phyloP scores from a whole-genome alignment of 345 rosid species.

The Eutrema japonicum region DNA sequence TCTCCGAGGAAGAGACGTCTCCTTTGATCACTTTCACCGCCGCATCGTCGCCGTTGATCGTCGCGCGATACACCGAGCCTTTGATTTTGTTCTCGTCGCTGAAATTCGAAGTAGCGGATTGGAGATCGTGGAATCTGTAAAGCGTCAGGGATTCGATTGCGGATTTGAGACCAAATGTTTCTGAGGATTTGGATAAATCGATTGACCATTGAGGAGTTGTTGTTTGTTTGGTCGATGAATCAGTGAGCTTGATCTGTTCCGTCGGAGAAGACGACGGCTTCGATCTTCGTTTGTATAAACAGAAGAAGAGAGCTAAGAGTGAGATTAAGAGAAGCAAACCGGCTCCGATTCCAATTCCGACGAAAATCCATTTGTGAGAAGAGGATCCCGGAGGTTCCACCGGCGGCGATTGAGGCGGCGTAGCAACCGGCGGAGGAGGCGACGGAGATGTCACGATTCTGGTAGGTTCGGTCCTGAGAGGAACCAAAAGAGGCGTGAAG shows the following conservation, averaged over 20 bases:
- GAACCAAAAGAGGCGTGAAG: constrained; percentile 72
- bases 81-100: constrained; percentile 60
- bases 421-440: constrained; percentile 41
- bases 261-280: constrained; percentile 17
- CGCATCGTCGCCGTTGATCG: constrained; percentile 72
- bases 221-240: constrained; percentile 46
- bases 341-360: constrained; percentile 64
- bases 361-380: constrained; percentile 57
- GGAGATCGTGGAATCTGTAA: constrained; percentile 65
- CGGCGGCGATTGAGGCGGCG: constrained; percentile 35
- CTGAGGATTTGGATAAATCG: constrained; percentile 44
- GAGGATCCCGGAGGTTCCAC: constrained; percentile 48
- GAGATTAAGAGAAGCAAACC: constrained; percentile 49
- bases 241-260: constrained; percentile 41
- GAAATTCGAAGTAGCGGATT: constrained; percentile 63
- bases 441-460: constrained; percentile 28
- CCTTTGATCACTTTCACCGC: constrained; percentile 86
- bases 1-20: constrained; percentile 68
- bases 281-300: constrained; percentile 39
- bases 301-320: constrained; percentile 44
- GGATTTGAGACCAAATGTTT: constrained; percentile 46
- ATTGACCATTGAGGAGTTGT: constrained; percentile 47
- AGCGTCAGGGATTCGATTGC: constrained; percentile 68
- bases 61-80: constrained; percentile 70
- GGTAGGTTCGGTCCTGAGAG: constrained; percentile 57